Conservation (phyloP, 768 basidiomycete species). For the Crassisporium funariophilum region DNA sequence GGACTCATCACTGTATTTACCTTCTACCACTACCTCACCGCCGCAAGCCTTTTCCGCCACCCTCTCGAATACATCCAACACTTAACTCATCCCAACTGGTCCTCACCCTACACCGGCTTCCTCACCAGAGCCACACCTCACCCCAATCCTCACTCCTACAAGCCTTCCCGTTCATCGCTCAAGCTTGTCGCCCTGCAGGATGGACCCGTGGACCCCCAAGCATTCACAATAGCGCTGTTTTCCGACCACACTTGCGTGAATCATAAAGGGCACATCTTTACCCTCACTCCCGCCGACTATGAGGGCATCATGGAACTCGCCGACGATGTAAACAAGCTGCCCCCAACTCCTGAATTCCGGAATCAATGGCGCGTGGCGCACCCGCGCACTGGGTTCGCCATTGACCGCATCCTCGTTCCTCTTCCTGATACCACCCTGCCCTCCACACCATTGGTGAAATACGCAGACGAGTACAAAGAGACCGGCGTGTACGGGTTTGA, state of each 20-base stretch:
- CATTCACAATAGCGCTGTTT: conserved; percentile 10
- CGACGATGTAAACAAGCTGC: conserved; percentile 5
- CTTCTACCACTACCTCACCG: no score
- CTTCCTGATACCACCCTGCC: not conserved
- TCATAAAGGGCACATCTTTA: conserved; percentile 1
- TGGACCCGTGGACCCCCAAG: conserved; percentile 6
- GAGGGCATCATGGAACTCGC: conserved; percentile 10
- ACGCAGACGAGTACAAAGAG: conserved; percentile 12
- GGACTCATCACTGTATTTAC: no score
- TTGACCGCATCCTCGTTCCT: conserved; percentile 11
- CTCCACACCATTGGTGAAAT: conserved; percentile 3
- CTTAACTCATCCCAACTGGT: conserved; percentile 11
- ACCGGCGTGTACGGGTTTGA: conserved; percentile 16
- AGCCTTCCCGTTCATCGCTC: not conserved
- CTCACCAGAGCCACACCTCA: conserved; percentile 4
- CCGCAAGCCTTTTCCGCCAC: no score
- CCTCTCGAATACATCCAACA: no score
- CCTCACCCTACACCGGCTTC: conserved; percentile 10
- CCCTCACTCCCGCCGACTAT: conserved; percentile 7
- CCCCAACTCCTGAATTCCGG: conserved; percentile 9
- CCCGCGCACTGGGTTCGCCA: conserved; percentile 10
- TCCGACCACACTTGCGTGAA: conserved; percentile 9
- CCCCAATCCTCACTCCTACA: conserved; percentile 9
- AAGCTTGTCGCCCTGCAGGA: conserved; percentile 7
- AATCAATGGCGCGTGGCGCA: conserved; percentile 14